Evolutionary conservation across 371 early-diverging fungal species (phyloP).

Genomic region (Rhizopus arrhizus): DNA sequence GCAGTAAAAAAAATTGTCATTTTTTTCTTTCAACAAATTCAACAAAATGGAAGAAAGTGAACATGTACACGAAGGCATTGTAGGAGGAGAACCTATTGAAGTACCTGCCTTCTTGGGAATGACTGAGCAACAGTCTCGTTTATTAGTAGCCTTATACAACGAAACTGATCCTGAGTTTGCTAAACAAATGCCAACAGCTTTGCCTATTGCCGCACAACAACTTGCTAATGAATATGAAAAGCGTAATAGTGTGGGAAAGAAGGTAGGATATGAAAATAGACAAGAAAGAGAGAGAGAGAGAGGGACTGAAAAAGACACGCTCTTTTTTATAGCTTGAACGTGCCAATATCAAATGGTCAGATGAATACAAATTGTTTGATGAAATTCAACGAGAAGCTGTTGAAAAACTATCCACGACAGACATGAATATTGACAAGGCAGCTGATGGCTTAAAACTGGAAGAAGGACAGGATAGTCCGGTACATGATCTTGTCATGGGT

Average conservation of each 20-base stretch:
- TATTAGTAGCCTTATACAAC: conserved; percentile 62
- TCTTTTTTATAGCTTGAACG: conserved; percentile 45
- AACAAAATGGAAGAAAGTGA: background rate
- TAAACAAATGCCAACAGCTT: conserved; percentile 57
- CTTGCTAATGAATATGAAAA: conserved; percentile 56
- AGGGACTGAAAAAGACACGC: background rate
- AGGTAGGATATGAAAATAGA: conserved; percentile 30
- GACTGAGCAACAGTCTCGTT: conserved; percentile 56
- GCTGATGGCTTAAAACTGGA: conserved; percentile 44
- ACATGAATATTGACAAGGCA: conserved; percentile 61
- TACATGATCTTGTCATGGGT: conserved; percentile 55
- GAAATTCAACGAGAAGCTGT: conserved; percentile 60
- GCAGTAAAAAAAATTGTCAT: background rate
- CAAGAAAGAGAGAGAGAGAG: background rate
- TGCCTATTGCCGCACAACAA: conserved; percentile 60
- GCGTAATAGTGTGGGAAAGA: conserved; percentile 58
- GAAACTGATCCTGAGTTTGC: conserved; percentile 64
- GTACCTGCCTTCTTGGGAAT: conserved; percentile 59
- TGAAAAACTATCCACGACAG: conserved; percentile 44
- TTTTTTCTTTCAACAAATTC: background rate
- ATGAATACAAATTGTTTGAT: conserved; percentile 55
- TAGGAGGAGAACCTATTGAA: conserved; percentile 23
- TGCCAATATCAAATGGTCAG: conserved; percentile 42
- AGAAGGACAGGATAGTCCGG: conserved; percentile 31
- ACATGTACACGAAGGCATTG: background rate